These are phyloP conservation scores for Vicia villosa DNA, from an alignment of 306 rosid species.

Conservation along the genomic window DNA sequence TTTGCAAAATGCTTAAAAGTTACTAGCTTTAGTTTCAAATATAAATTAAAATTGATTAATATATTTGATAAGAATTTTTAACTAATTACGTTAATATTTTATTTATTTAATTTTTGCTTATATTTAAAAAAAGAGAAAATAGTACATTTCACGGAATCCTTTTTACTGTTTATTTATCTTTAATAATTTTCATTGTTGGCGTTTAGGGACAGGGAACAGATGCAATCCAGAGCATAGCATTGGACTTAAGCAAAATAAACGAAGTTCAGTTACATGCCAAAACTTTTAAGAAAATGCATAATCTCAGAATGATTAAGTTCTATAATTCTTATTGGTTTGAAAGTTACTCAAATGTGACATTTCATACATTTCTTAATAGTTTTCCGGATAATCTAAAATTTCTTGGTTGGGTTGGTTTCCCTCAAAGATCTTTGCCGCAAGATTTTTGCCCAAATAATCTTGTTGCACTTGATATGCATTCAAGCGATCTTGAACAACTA, in stretches of 20 bases:
- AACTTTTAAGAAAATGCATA: conserved; percentile 33
- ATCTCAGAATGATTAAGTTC: conserved; percentile 33
- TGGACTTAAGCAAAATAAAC: background rate
- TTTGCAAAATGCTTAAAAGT: background rate
- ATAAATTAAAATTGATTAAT: too few relatives aligned
- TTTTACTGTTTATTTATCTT: background rate
- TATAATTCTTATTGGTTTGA: background rate
- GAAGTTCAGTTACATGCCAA: background rate
- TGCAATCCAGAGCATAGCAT: conserved; percentile 24
- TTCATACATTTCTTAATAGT: background rate
- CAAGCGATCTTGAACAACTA: conserved; percentile 22
- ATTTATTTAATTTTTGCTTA: too few relatives aligned
- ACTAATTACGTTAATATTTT: too few relatives aligned
- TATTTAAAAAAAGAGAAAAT: too few relatives aligned
- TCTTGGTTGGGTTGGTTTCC: conserved; percentile 33
- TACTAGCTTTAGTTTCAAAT: background rate
- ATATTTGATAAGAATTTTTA: too few relatives aligned
- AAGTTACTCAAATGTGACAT: background rate
- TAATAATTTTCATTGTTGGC: background rate
- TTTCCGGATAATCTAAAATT: conserved; percentile 10
- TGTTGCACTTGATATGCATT: conserved; percentile 14
- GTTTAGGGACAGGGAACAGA: conserved; percentile 47
- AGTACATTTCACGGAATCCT: background rate
- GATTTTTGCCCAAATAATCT: conserved; percentile 23
- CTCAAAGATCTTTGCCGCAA: background rate